Conservation (phyloP, 805 yeast species). For the Saturnispora kantuleensis region DNA sequence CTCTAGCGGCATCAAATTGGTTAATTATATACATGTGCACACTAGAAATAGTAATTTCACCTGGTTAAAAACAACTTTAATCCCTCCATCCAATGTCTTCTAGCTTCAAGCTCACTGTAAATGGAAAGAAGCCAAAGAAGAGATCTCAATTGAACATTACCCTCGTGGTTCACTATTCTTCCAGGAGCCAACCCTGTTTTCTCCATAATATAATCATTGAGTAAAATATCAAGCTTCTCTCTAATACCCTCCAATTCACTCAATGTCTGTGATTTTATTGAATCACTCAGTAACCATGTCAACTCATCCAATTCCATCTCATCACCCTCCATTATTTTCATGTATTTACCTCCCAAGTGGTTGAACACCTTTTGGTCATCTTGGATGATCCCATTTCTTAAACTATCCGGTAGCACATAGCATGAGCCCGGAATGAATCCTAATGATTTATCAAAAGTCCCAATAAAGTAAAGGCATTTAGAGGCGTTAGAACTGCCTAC, state of each 20-base stretch:
- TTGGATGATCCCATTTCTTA: neutral
- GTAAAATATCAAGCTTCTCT: conserved; percentile 4
- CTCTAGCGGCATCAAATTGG: too few relatives aligned
- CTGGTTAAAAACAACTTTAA: conserved; percentile 4
- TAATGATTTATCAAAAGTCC: conserved; percentile 1
- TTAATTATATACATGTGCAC: too few relatives aligned
- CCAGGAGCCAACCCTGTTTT: neutral
- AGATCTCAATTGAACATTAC: neutral
- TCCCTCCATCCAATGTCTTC: conserved; percentile 8
- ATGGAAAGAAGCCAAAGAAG: conserved; percentile 7
- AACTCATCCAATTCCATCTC: conserved; percentile 1
- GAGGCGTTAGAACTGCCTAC: neutral
- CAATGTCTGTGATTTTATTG: neutral
- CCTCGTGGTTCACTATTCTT: neutral
- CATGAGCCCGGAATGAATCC: conserved; percentile 7
- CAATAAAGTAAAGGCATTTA: conserved; percentile 6
- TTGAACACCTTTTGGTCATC: neutral
- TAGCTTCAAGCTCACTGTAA: conserved; percentile 8
- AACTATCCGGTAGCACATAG: neutral
- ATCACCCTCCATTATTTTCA: conserved; percentile 3
- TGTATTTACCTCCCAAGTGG: neutral
- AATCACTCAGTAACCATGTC: conserved; percentile 1
- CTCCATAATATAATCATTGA: conserved; percentile 2
- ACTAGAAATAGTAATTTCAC: too few relatives aligned
- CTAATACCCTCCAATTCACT: conserved; percentile 1